Base-by-base conservation (phyloP, 2,329 filamentous ascomycete species). In the Gyromitra esculenta region DNA sequence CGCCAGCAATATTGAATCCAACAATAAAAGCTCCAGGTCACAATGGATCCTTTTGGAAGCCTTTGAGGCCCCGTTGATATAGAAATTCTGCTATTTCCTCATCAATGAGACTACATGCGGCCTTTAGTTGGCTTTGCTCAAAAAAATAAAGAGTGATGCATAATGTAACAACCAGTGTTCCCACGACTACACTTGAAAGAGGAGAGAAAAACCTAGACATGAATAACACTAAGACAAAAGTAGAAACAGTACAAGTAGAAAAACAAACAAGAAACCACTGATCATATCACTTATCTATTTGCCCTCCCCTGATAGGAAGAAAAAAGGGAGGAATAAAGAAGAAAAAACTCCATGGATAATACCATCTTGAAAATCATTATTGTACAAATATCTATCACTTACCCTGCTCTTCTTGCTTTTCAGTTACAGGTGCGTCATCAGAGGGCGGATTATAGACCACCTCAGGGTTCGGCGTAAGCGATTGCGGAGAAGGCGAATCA, bases 391-490 rank as follows among this genome's bases (percentile, higher is more conserved):
- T 59, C 39, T 59, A 71, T 75, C 59, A 70, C 59, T 71, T 75
- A 59, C n/a, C 59, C n/a, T 15, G 31, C n/a, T 70, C 48, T 13
- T 41, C 64, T 43, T 59, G 50, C 11, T 71, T 70, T 41, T 71
- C 72, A 13, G 37, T 31, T 25, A 9, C 59, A 18, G 66, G 65
- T 25, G 39, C 52, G 21, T 18, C 21, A 15, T 54, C 52, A 13
- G 65, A 45, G 5, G 68, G 66, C 59, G 66, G 70, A n/a, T 60
- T 73, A 66, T 60, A 73, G 21, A 48, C 52, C 3, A 18, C 11
- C 57, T 77, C 75, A 60, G 59, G 68, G 41, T 65, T 68, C 9
- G 73, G 76, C 1, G 74, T 77, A 39, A 77, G 75, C 25, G 74
- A 73, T 63, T 67, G 39, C 9, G 77, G 65, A 5, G 74, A 66